A percentile compares a stretch with the other conserved stretches of the same genome.
These are phyloP conservation scores for Aureoboletus auriporus DNA, from an alignment of 768 basidiomycete species.

Conservation along the genomic window DNA sequence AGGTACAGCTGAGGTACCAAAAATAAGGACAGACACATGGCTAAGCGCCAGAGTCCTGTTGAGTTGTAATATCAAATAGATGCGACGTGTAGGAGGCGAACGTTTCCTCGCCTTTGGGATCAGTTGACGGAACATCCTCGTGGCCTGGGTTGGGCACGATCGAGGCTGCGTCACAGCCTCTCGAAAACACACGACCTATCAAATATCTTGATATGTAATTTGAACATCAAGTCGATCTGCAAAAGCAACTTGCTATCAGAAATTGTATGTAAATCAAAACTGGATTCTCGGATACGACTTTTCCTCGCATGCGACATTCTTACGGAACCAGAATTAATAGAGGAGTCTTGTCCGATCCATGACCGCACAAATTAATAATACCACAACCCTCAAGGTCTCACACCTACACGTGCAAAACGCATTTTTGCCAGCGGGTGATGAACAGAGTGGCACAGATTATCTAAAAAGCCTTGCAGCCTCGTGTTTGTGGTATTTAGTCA, in stretches of 20 bases:
- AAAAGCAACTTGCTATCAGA: neutral
- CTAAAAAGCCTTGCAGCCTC: slow-evolving; percentile 26
- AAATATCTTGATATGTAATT: neutral
- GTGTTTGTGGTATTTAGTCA: slow-evolving; percentile 21
- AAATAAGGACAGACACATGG: neutral
- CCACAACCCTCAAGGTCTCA: slow-evolving; percentile 3
- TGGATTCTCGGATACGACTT: too few relatives aligned
- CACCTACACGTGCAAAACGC: slow-evolving; percentile 19
- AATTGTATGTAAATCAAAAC: too few relatives aligned
- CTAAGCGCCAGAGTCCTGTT: neutral
- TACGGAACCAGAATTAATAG: neutral
- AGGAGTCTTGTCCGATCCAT: slow-evolving; percentile 7
- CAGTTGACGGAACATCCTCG: neutral
- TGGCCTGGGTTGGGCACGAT: neutral
- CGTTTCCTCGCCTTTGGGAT: neutral
- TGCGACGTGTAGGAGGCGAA: neutral
- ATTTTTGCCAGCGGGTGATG: slow-evolving; percentile 18
- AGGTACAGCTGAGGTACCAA: neutral
- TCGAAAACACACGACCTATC: neutral
- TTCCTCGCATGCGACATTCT: neutral
- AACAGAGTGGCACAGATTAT: slow-evolving; percentile 20
- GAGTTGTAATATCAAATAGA: neutral
- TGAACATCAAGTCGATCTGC: neutral
- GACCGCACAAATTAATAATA: slow-evolving; percentile 7
- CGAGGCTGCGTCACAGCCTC: neutral